Conservation (phyloP, 169 alveolate species). For the Plasmodium coatneyi region DNA sequence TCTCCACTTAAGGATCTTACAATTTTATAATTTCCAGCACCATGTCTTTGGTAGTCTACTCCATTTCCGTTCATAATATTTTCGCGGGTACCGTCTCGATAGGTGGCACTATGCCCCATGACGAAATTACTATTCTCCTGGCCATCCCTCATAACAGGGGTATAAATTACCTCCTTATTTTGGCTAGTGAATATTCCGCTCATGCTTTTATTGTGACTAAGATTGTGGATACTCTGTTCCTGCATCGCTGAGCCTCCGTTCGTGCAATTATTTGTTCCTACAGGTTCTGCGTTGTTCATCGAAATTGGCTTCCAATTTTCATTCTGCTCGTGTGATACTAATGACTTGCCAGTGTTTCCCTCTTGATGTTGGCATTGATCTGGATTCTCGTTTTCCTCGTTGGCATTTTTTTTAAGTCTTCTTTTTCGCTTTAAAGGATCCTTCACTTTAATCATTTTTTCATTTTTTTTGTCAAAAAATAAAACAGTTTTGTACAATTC, state of each 20-base stretch:
- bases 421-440: conserved; percentile 52
- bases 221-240: background rate
- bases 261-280: background rate
- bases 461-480: conserved; percentile 62
- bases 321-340: background rate
- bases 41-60: background rate
- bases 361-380: background rate
- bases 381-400: conserved; percentile 21
- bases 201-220: background rate
- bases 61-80: background rate
- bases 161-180: background rate
- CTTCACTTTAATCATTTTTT: conserved; percentile 53
- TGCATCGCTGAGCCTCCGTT: background rate
- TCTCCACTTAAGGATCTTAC: background rate
- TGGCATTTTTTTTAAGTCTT: background rate
- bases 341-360: background rate
- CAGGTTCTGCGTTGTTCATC: background rate
- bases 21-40: background rate
- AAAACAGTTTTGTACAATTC: conserved; percentile 60
- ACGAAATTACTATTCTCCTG: background rate
- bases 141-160: background rate
- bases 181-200: background rate
- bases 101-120: background rate
- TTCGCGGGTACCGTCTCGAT: background rate
- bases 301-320: background rate